phyloP scores from a whole-genome alignment of 2,329 filamentous ascomycete species.

The Penicillium vulpinum region DNA sequence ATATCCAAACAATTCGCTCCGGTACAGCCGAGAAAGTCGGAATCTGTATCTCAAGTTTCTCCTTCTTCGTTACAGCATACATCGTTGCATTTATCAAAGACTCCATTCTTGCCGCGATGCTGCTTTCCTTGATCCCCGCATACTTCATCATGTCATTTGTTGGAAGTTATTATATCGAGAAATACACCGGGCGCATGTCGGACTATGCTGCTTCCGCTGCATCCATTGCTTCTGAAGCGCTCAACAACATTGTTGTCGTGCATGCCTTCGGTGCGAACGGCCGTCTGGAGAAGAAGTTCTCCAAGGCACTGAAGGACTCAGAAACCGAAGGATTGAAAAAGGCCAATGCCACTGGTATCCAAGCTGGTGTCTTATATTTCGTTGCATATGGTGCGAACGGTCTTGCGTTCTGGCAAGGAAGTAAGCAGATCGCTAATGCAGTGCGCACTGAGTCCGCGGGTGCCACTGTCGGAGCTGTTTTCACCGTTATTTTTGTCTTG shows the following conservation, averaged over 20 bases:
- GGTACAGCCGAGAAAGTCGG: conserved; percentile 72
- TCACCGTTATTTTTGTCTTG: conserved; percentile 43
- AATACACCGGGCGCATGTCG: conserved; percentile 52
- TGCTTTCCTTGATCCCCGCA: conserved; percentile 63
- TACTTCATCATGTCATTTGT: conserved; percentile 61
- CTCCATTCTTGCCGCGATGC: conserved; percentile 61
- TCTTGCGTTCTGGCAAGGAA: conserved; percentile 68
- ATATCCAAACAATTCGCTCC: conserved; percentile 66
- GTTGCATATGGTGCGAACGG: conserved; percentile 68
- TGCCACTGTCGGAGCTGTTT: conserved; percentile 37
- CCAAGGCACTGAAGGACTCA: conserved; percentile 52
- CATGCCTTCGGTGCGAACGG: conserved; percentile 63
- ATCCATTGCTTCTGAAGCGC: conserved; percentile 62
- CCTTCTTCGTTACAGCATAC: conserved; percentile 68
- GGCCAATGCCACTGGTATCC: conserved; percentile 56
- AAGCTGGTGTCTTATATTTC: conserved; percentile 65
- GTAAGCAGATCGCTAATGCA: conserved; percentile 52
- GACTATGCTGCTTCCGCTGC: conserved; percentile 59
- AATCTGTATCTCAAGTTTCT: conserved; percentile 60
- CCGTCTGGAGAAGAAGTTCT: conserved; percentile 62
- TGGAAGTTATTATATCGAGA: conserved; percentile 56
- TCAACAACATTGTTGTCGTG: conserved; percentile 62
- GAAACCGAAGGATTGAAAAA: conserved; percentile 59
- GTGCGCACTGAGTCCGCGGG: conserved; percentile 20
- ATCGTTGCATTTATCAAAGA: conserved; percentile 67